phyloP scores from a whole-genome alignment of 495 filamentous ascomycete genomes.

The Penicillium alfredii region DNA sequence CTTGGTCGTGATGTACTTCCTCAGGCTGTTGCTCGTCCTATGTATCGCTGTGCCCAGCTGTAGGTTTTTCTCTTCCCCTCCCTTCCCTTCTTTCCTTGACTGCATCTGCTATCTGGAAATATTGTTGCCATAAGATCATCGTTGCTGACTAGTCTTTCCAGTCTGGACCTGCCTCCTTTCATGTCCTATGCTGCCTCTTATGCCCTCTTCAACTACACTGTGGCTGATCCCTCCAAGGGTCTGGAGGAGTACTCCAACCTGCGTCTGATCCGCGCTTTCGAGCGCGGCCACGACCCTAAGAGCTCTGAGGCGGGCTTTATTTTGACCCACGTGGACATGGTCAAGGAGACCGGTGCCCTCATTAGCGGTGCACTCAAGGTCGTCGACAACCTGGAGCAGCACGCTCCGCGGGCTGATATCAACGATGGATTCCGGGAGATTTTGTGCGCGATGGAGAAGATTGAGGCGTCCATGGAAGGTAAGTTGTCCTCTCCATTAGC shows the following conservation, averaged over 20 bases:
- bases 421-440: slow-evolving; percentile 59
- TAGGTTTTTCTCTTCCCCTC: slow-evolving; percentile 42
- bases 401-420: slow-evolving; percentile 46
- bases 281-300: slow-evolving; percentile 73
- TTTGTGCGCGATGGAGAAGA: slow-evolving; percentile 56
- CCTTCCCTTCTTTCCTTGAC: slow-evolving; percentile 2
- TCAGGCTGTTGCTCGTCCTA: slow-evolving; percentile 61
- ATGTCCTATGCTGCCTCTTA: slow-evolving; percentile 95
- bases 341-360: slow-evolving; percentile 65
- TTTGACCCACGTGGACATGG: slow-evolving; percentile 78
- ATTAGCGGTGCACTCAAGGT: slow-evolving; percentile 61
- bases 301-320: slow-evolving; percentile 94
- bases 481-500: slow-evolving; percentile 17
- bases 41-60: slow-evolving; percentile 72
- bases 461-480: slow-evolving; percentile 78
- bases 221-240: slow-evolving; percentile 58
- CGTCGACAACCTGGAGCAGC: slow-evolving; percentile 51
- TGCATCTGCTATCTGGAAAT: too few species aligned
- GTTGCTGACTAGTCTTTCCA: slow-evolving; percentile 13
- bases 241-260: slow-evolving; percentile 67
- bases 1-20: slow-evolving; percentile 67
- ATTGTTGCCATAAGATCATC: too few species aligned
- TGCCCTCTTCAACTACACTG: slow-evolving; percentile 81
- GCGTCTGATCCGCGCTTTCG: slow-evolving; percentile 80
- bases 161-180: slow-evolving; percentile 59